Evolutionary conservation across 1,284 basidiomycete species (phyloP).

Genomic region (Dichomitus squalens): DNA sequence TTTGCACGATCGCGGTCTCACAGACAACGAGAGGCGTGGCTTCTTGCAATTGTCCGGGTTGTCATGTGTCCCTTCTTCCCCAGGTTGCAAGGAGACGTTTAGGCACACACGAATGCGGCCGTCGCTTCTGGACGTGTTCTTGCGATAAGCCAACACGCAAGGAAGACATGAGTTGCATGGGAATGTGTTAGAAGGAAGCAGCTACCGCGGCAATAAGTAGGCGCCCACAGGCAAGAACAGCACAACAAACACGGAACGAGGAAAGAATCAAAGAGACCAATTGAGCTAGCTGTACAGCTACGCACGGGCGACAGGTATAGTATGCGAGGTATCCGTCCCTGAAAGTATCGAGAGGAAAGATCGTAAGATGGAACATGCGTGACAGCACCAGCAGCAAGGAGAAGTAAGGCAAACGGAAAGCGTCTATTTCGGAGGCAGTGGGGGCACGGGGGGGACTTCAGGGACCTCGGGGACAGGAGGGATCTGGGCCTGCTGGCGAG

Average conservation of each 20-base stretch:
- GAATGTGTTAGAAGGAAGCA: constrained; percentile 7
- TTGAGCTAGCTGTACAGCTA: neutral
- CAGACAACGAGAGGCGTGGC: too few relatives aligned
- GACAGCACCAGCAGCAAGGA: neutral
- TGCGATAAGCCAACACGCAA: constrained; percentile 16
- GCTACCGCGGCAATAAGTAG: neutral
- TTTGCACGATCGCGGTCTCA: too few relatives aligned
- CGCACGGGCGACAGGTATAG: constrained; percentile 19
- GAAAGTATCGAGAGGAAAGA: neutral
- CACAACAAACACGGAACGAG: neutral
- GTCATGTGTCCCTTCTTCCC: too few relatives aligned
- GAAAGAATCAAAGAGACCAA: neutral
- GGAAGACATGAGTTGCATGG: constrained; percentile 3
- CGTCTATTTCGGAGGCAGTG: constrained; percentile 26
- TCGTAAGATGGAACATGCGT: neutral
- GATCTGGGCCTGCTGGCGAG: constrained; percentile 30
- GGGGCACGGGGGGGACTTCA: constrained; percentile 24
- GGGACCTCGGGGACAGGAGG: constrained; percentile 25
- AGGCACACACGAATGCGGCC: too few relatives aligned
- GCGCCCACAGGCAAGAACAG: neutral
- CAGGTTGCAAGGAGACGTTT: too few relatives aligned
- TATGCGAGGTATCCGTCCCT: constrained; percentile 29
- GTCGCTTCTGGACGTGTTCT: too few relatives aligned
- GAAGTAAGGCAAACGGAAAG: neutral
- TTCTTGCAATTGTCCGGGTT: too few relatives aligned